Evolutionary conservation across 1,284 basidiomycete species (phyloP), one percentile per base, ranked within the genome.

Genomic region (Cryptococcus maquisensis): DNA sequence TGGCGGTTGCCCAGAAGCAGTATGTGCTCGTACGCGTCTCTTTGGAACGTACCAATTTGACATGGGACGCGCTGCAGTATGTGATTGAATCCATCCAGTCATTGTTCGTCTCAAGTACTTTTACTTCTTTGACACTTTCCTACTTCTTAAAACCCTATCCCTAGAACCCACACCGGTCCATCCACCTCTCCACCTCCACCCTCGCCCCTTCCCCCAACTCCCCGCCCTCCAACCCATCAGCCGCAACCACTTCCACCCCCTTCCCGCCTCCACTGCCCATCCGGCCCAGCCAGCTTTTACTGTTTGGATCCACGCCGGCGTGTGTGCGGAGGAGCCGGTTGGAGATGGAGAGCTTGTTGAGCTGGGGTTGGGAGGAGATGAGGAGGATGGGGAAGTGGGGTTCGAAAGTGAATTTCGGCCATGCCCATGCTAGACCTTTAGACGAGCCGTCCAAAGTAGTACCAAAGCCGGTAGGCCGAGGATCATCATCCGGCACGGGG

Each of bases 321-420:
- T 43, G 24, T 8, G 62, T 60, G 23, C 56, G 54, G n/a, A 56
- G 38, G 24, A 54, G 37, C 28, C 55, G 21, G 49, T 56, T 57
- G 2, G 24, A 35, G 16, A 42, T 40, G 9, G 42, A 44, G 7
- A 44, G 42, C 20, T 8, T 21, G 15, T 20, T 44, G 18, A 44
- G n/a, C 20, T 23, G 42, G 15, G 20, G 5, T 23, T 21, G 21
- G 9, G 42, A 44, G 24, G 42, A 45, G 48, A 26, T 37, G 20
- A 44, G 23, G 18, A 44, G 23, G 42, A 44, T 44, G 20, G 42
- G 85, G 68, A 87, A 87, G 41, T 76, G 78, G 2, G 83, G 81
- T 63, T 86, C 85, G 62, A 81, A 86, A 56, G 79, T 73, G 65
- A 86, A 86, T 61, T 81, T 80, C 0, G 81, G 79, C 62, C 65